These are phyloP conservation scores for Aspergillus bridgeri DNA, from an alignment of 495 filamentous ascomycete species.

Conservation along the genomic window DNA sequence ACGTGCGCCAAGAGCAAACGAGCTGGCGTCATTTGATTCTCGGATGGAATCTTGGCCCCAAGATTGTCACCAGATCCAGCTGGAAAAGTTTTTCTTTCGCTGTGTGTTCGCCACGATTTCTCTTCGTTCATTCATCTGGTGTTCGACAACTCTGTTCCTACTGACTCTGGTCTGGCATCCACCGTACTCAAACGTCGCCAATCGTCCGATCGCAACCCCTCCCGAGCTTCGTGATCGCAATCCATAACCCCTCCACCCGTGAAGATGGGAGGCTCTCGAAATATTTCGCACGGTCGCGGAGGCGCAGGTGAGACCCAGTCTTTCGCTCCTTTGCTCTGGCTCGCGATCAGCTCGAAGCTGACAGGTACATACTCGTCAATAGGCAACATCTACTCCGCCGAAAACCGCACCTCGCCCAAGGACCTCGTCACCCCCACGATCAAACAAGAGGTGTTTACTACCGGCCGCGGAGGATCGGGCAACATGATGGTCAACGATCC, in stretches of 20 bases:
- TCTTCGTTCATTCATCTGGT: neutral
- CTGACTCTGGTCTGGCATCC: neutral
- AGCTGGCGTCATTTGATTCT: neutral
- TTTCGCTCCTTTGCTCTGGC: neutral
- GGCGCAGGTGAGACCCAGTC: constrained; percentile 44
- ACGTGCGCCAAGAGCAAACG: neutral
- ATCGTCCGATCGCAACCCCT: neutral
- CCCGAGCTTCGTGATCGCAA: neutral
- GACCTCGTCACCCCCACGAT: constrained; percentile 80
- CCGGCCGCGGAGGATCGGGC: constrained; percentile 67
- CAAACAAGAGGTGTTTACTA: constrained; percentile 78
- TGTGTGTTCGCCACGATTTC: neutral
- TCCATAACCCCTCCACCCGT: neutral
- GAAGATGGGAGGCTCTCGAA: constrained; percentile 17
- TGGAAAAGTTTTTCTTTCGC: neutral
- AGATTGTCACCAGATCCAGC: neutral
- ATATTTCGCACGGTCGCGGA: constrained; percentile 53
- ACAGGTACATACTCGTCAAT: constrained; percentile 7
- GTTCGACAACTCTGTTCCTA: neutral
- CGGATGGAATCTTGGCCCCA: neutral
- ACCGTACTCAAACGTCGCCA: neutral
- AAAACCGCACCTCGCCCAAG: constrained; percentile 46
- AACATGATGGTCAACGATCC: constrained; percentile 76
- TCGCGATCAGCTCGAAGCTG: neutral
- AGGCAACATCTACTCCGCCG: constrained; percentile 71